Evolutionary conservation across 306 rosid species (phyloP).

Genomic region (Geum urbanum): DNA sequence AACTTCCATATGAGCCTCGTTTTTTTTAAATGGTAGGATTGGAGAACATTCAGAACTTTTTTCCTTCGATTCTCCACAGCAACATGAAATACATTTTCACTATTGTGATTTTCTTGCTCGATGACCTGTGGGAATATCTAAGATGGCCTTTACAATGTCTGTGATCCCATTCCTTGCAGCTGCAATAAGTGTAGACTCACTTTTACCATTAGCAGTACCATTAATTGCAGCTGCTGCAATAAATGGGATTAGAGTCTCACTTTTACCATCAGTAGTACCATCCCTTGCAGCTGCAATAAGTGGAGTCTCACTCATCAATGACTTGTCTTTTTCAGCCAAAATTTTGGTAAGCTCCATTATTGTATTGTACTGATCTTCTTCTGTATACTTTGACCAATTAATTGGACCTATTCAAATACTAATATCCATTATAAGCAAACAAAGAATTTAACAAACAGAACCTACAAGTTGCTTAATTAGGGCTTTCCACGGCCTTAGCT

Average conservation of each 20-base stretch:
- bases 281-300: constrained; percentile 8
- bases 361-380: constrained; percentile 8
- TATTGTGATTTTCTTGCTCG: constrained; percentile 5
- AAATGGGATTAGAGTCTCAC: constrained; percentile 5
- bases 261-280: constrained; percentile 5
- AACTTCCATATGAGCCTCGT: background rate
- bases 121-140: constrained; percentile 7
- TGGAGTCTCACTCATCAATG: constrained; percentile 7
- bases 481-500: too few species aligned
- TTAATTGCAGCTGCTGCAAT: constrained; percentile 13
- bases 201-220: background rate
- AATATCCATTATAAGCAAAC: background rate
- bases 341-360: background rate
- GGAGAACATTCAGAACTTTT: constrained; percentile 4
- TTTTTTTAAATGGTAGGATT: background rate
- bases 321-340: background rate
- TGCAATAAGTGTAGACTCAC: background rate
- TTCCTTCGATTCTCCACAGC: background rate
- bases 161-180: constrained; percentile 14
- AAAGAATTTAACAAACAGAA: too few species aligned
- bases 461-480: too few species aligned
- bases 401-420: too few species aligned
- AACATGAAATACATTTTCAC: constrained; percentile 14
- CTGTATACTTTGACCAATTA: too few species aligned
- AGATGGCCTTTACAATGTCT: constrained; percentile 8